A percentile compares a stretch with the other conserved stretches of the same genome.
These are phyloP conservation scores for Fusarium sp. DNA, from an alignment of 2,329 filamentous ascomycete genomes.

Conservation along the genomic window DNA sequence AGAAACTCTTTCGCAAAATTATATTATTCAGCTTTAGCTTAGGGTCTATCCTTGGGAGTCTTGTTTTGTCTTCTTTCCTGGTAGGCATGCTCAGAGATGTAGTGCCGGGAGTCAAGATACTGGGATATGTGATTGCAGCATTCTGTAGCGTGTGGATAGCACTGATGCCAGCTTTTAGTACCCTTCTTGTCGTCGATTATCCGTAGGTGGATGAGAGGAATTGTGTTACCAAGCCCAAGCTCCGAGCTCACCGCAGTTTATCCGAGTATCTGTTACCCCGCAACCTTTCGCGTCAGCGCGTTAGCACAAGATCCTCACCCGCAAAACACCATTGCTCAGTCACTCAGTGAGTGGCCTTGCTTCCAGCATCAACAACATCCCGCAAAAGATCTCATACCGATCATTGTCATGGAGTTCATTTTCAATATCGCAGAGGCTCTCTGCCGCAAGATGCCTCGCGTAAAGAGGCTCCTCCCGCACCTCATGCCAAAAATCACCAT, in stretches of 20 bases:
- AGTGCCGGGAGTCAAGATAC: fast-evolving
- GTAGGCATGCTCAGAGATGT: neutral
- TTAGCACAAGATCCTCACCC: neutral
- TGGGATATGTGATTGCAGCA: neutral
- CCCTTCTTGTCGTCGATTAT: neutral
- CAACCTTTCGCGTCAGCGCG: neutral
- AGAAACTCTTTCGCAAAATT: neutral
- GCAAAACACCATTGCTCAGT: neutral
- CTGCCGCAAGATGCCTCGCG: neutral
- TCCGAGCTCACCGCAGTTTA: neutral
- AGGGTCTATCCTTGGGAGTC: fast-evolving
- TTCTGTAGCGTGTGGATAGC: neutral
- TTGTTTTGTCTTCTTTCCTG: neutral
- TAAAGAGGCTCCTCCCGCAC: neutral
- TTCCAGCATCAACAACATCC: neutral
- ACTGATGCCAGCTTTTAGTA: fast-evolving
- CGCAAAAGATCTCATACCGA: neutral
- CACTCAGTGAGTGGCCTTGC: neutral
- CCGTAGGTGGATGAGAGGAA: too few species aligned
- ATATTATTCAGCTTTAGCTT: fast-evolving
- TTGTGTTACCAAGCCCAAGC: too few species aligned
- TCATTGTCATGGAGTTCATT: neutral
- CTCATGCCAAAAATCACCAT: too few species aligned
- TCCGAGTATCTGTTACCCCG: neutral
- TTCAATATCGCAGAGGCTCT: neutral